Conservation (phyloP, 768 basidiomycete genomes). For the Lactarius pseudohatsudake region DNA sequence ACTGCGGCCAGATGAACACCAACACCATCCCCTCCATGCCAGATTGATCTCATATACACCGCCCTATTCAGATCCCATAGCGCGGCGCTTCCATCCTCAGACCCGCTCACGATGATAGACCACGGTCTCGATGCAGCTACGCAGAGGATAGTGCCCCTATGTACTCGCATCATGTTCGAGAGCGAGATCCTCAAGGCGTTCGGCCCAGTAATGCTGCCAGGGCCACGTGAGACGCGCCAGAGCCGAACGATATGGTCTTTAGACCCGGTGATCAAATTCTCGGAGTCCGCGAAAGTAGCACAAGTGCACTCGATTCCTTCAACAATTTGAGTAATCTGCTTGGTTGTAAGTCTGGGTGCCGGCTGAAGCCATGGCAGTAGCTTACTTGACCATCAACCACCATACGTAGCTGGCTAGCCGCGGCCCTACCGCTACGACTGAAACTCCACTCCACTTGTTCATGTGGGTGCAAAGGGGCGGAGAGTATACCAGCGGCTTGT, state of each 20-base stretch:
- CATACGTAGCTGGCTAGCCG: conserved; percentile 57
- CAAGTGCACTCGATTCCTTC: conserved; percentile 73
- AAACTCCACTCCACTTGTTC: conserved; percentile 71
- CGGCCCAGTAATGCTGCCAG: conserved; percentile 21
- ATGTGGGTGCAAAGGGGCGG: conserved; percentile 57
- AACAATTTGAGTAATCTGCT: conserved; percentile 69
- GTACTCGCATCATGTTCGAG: conserved; percentile 79
- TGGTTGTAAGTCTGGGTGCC: conserved; percentile 9
- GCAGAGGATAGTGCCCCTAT: conserved; percentile 64
- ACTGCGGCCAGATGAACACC: conserved; percentile 70
- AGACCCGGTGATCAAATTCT: conserved; percentile 76
- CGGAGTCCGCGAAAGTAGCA: conserved; percentile 73
- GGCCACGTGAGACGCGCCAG: conserved; percentile 62
- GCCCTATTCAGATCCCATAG: conserved; percentile 90
- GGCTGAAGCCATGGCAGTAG: conserved; percentile 10
- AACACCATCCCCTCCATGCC: conserved; percentile 50
- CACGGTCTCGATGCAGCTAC: conserved; percentile 76
- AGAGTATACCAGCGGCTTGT: conserved; percentile 56
- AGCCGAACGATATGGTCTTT: conserved; percentile 79
- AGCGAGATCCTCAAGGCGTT: conserved; percentile 38
- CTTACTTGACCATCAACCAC: conserved; percentile 61
- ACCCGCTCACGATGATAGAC: conserved; percentile 82
- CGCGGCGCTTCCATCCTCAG: conserved; percentile 81
- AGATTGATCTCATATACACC: conserved; percentile 76
- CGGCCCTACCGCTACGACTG: conserved; percentile 37